Conservation (phyloP, 306 rosid species). For the Dalbergia oliveri region DNA sequence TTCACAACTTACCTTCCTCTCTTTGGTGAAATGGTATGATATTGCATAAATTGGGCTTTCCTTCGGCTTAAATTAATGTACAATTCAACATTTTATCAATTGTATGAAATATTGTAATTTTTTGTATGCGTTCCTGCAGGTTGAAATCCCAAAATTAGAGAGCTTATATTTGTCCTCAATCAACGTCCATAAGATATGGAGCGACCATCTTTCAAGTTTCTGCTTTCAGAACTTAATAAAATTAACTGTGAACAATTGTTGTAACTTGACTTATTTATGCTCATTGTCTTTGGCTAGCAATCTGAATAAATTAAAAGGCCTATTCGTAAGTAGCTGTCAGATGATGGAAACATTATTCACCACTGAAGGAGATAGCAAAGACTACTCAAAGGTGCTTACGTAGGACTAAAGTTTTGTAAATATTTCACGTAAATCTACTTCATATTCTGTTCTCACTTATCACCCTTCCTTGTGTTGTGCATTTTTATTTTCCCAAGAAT, state of each 20-base stretch:
- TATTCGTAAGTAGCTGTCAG: constrained; percentile 29
- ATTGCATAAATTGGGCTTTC: too few relatives aligned
- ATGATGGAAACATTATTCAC: constrained; percentile 36
- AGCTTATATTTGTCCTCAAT: constrained; percentile 35
- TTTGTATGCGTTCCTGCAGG: not conserved
- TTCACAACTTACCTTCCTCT: not conserved
- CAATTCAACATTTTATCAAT: too few relatives aligned
- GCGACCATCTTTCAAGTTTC: not conserved
- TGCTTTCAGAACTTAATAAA: constrained; percentile 1
- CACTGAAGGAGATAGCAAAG: not conserved
- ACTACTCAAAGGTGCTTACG: constrained; percentile 26
- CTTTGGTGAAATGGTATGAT: constrained; percentile 16
- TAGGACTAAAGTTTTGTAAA: not conserved
- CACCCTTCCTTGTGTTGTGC: not conserved
- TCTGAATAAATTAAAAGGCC: constrained; percentile 43
- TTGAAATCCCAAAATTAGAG: constrained; percentile 42
- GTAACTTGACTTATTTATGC: not conserved
- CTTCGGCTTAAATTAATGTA: not conserved
- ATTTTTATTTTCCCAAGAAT: not conserved
- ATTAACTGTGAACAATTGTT: constrained; percentile 1
- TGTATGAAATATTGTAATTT: not conserved
- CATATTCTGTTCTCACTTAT: not conserved
- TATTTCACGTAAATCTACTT: too few relatives aligned
- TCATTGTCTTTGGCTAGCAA: constrained; percentile 35
- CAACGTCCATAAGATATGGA: constrained; percentile 20